Evolutionary conservation across 164 flowering plant genomes (phyloP).

Genomic region (Stephania yunnanensis): DNA sequence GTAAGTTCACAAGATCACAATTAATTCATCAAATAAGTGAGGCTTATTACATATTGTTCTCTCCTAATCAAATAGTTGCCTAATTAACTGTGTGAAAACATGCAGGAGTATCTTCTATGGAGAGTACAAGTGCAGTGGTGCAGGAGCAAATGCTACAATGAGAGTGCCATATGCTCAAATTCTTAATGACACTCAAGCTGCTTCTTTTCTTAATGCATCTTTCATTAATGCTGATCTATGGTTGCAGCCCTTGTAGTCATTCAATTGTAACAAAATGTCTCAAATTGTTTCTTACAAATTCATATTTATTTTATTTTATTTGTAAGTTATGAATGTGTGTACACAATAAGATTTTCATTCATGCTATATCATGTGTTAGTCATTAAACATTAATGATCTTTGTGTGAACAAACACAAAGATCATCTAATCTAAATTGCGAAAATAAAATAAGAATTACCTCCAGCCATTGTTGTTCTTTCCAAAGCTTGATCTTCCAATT

Average conservation of each 20-base stretch:
- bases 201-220: conserved; percentile 55
- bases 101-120: conserved; percentile 75
- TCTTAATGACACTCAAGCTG: conserved; percentile 66
- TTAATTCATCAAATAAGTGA: not conserved
- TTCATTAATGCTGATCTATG: conserved; percentile 80
- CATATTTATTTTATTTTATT: no score
- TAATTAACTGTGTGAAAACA: conserved; percentile 11
- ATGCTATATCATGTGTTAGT: no score
- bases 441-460: no score
- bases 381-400: no score
- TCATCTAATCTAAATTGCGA: no score
- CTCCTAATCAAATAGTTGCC: not conserved
- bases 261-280: not conserved
- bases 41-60: not conserved
- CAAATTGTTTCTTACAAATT: not conserved
- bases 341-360: no score
- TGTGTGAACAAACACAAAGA: no score
- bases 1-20: conserved; percentile 27
- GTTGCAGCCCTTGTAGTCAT: conserved; percentile 38
- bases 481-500: no score
- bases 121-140: conserved; percentile 75
- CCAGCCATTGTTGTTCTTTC: no score
- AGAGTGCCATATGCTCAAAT: conserved; percentile 59
- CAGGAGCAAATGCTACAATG: conserved; percentile 50
- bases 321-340: not conserved